Evolutionary conservation across 306 rosid species (phyloP).

Genomic region (Hippophae rhamnoides): DNA sequence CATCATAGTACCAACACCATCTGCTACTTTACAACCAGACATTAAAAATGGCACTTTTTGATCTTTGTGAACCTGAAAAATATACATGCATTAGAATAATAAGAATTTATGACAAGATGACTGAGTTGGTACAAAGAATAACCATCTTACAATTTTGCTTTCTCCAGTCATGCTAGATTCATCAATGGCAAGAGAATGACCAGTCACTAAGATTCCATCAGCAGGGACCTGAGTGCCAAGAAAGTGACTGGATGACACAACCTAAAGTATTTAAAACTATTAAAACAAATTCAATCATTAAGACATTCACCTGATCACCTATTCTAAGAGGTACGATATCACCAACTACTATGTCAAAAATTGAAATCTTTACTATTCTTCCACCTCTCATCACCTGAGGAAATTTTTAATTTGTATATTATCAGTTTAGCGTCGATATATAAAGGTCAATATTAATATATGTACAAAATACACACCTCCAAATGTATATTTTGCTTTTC

Average conservation of each 20-base stretch:
- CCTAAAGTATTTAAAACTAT: conserved; percentile 1
- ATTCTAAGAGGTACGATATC: conserved; percentile 88
- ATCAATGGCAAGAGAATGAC: conserved; percentile 89
- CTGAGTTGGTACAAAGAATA: conserved; percentile 10
- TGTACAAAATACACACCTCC: conserved; percentile 52
- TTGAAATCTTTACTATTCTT: conserved; percentile 58
- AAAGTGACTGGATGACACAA: conserved; percentile 6
- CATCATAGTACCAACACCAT: conserved; percentile 95
- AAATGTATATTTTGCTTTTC: conserved; percentile 84
- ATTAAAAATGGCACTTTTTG: conserved; percentile 79
- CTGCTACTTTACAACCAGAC: conserved; percentile 99
- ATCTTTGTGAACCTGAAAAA: conserved; percentile 76
- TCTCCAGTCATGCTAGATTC: conserved; percentile 99
- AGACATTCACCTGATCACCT: conserved; percentile 76
- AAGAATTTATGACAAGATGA: conserved; percentile 13
- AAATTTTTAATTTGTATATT: conserved; percentile 17
- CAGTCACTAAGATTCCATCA: conserved; percentile 71
- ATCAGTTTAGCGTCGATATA: conserved; percentile 15
- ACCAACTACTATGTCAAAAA: conserved; percentile 94
- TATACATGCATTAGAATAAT: conserved; percentile 27
- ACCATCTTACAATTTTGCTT: conserved; percentile 79
- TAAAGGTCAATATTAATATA: neutral
- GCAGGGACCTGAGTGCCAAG: conserved; percentile 67
- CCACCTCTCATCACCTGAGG: conserved; percentile 85
- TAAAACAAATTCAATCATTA: conserved; percentile 21